A percentile compares a stretch with the other conserved stretches of the same genome.
phyloP scores from a whole-genome alignment of 1,284 basidiomycete species.

The Sphagnurus paluster region DNA sequence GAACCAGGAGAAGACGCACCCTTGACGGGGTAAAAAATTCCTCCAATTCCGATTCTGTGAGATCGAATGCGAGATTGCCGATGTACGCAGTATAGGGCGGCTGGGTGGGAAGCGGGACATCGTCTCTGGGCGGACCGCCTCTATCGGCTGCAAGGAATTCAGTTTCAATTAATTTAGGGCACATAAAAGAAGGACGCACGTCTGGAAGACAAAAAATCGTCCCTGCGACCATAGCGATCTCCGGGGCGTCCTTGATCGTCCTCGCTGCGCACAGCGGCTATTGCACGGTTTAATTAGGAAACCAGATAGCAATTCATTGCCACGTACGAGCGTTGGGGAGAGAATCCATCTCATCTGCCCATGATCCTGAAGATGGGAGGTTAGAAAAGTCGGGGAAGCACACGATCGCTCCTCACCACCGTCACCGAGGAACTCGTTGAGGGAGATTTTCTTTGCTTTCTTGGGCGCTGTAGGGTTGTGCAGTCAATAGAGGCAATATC shows the following conservation, averaged over 20 bases:
- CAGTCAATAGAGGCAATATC: background rate
- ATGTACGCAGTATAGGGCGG: conserved; percentile 97
- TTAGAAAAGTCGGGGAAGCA: conserved; percentile 16
- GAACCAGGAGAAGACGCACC: conserved; percentile 41
- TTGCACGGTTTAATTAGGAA: conserved; percentile 18
- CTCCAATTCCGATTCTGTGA: conserved; percentile 81
- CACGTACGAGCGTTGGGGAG: conserved; percentile 86
- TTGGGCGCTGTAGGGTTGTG: conserved; percentile 65
- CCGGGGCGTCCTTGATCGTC: conserved; percentile 51
- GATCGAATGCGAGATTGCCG: conserved; percentile 95
- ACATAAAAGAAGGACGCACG: conserved; percentile 39
- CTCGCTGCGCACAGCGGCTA: conserved; percentile 64
- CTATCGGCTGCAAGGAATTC: conserved; percentile 55
- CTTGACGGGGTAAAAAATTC: conserved; percentile 73
- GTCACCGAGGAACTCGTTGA: conserved; percentile 89
- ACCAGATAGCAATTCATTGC: conserved; percentile 14
- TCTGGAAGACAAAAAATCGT: conserved; percentile 63
- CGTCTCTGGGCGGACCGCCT: conserved; percentile 70
- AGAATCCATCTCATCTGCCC: conserved; percentile 96
- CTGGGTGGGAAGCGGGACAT: conserved; percentile 90
- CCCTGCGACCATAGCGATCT: conserved; percentile 54
- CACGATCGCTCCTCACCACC: conserved; percentile 49
- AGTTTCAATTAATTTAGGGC: conserved; percentile 12
- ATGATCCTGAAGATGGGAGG: conserved; percentile 67
- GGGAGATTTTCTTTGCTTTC: conserved; percentile 86